A percentile compares a stretch with the other conserved stretches of the same genome.
Conservation (phyloP, 2,329 filamentous ascomycete species). For the Pseudocercospora cruenta region DNA sequence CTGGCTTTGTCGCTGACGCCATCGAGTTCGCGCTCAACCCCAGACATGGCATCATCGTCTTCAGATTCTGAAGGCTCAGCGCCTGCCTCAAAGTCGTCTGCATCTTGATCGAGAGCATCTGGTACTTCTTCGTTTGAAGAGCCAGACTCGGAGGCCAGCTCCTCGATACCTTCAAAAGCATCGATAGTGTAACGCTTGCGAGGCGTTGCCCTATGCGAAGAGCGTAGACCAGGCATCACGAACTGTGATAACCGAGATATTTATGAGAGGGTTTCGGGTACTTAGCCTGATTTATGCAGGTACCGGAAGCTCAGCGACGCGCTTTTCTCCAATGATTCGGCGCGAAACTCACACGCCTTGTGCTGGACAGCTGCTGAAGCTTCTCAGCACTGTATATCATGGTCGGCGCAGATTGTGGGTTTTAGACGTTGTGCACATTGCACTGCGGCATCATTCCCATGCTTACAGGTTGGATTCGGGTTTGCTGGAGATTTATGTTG, state of each 20-base stretch:
- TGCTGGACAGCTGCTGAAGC: not conserved
- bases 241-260: not conserved
- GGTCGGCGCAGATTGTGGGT: not conserved
- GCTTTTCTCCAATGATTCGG: constrained; percentile 2
- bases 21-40: constrained; percentile 35
- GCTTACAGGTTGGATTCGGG: not conserved
- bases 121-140: constrained; percentile 13
- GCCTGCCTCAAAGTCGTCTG: constrained; percentile 42
- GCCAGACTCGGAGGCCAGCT: constrained; percentile 24
- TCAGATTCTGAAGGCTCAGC: constrained; percentile 14
- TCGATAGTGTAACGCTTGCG: constrained; percentile 41
- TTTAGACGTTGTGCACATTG: not conserved
- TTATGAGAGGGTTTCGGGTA: not conserved
- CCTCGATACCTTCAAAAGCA: constrained; percentile 41
- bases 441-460: not conserved
- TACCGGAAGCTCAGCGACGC: not conserved
- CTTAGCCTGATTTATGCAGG: constrained; percentile 17
- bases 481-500: not conserved
- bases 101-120: constrained; percentile 22
- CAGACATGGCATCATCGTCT: constrained; percentile 39
- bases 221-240: constrained; percentile 27
- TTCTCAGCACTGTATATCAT: not conserved
- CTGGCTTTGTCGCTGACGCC: constrained; percentile 35
- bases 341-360: constrained; percentile 15
- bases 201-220: constrained; percentile 27